Percentiles rank a stretch among this genome's conserved stretches.
phyloP scores from a whole-genome alignment of 2,329 filamentous ascomycete genomes.

The Ceratocystis huliohia region DNA sequence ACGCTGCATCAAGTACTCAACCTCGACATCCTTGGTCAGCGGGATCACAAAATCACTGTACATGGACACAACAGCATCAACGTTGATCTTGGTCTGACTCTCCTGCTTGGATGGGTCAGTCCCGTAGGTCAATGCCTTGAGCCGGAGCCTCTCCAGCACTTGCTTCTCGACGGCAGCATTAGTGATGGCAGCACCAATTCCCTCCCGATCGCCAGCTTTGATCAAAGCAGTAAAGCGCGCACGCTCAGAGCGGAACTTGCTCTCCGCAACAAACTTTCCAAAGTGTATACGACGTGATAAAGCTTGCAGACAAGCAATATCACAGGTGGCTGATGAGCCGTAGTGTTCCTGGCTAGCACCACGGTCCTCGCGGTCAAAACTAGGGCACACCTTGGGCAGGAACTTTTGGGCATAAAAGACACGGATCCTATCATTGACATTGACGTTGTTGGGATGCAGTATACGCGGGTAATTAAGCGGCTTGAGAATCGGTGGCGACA shows the following conservation, averaged over 20 bases:
- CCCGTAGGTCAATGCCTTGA: slow-evolving; percentile 90
- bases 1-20: slow-evolving; percentile 95
- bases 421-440: slow-evolving; percentile 81
- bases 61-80: slow-evolving; percentile 80
- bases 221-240: slow-evolving; percentile 75
- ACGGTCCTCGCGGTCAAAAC: slow-evolving; percentile 63
- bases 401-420: slow-evolving; percentile 70
- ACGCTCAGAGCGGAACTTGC: slow-evolving; percentile 76
- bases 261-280: slow-evolving; percentile 95
- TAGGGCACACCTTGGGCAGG: slow-evolving; percentile 69
- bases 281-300: slow-evolving; percentile 88
- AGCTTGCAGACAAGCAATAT: slow-evolving; percentile 81
- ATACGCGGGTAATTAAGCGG: slow-evolving; percentile 80
- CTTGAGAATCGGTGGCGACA: slow-evolving; percentile 72
- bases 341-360: slow-evolving; percentile 89
- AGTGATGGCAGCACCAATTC: slow-evolving; percentile 82
- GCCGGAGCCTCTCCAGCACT: slow-evolving; percentile 69
- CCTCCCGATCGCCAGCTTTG: slow-evolving; percentile 62
- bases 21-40: slow-evolving; percentile 93
- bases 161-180: slow-evolving; percentile 80
- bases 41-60: slow-evolving; percentile 91
- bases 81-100: slow-evolving; percentile 70
- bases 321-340: slow-evolving; percentile 78
- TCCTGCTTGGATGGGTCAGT: slow-evolving; percentile 62
- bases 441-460: slow-evolving; percentile 77